A percentile compares a stretch with the other conserved stretches of the same genome.
These are phyloP conservation scores for Hyaloscypha variabilis DNA, from an alignment of 495 filamentous ascomycete genomes.

Conservation along the genomic window DNA sequence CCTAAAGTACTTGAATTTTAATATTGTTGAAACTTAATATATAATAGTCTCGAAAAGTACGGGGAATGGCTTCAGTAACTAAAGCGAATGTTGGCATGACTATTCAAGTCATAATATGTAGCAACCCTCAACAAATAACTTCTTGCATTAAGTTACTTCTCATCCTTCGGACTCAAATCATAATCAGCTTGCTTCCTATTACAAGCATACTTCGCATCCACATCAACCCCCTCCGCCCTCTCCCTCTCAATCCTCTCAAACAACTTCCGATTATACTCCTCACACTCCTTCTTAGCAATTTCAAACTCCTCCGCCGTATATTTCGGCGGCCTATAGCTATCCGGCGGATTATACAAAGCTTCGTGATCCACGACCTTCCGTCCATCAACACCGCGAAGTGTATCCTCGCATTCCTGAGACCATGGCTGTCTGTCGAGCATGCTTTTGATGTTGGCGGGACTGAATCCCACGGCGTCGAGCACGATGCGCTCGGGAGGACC, in stretches of 20 bases:
- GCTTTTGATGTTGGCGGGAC: slow-evolving; percentile 23
- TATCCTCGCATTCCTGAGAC: background rate
- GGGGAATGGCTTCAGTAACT: no score
- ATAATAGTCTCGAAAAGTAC: no score
- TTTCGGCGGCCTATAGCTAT: background rate
- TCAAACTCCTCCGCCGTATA: background rate
- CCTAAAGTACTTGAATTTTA: background rate
- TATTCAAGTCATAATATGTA: no score
- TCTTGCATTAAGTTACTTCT: background rate
- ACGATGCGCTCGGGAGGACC: slow-evolving; percentile 16
- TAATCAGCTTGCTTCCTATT: background rate
- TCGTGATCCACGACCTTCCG: background rate
- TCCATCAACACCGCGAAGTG: slow-evolving; percentile 9
- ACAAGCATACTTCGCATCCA: slow-evolving; percentile 7
- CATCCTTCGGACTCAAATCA: background rate
- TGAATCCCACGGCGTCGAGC: slow-evolving; percentile 25
- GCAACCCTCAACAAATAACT: background rate
- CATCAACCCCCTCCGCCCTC: background rate
- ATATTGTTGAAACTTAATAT: background rate
- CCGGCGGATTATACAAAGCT: background rate
- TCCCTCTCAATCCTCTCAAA: background rate
- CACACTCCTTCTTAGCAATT: background rate
- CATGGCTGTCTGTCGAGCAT: background rate
- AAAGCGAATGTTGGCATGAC: no score
- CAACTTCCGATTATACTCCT: background rate